Evolutionary conservation across 371 early-diverging fungal genomes (phyloP).

Genomic region (Catenaria anguillulae): DNA sequence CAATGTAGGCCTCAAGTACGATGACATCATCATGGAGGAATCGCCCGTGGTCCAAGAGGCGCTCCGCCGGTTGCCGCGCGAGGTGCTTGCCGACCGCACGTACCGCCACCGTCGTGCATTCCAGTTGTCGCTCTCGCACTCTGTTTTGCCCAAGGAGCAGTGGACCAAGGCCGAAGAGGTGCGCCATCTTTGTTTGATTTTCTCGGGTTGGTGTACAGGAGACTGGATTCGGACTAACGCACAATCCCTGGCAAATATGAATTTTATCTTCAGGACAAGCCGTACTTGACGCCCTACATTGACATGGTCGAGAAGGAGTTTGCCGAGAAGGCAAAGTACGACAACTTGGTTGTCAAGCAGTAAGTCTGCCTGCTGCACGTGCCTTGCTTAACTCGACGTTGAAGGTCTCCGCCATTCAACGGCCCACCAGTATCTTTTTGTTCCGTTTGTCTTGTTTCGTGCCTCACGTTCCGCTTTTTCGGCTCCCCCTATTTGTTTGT

Average conservation of each 20-base stretch:
- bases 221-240: too few species aligned
- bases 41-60: conserved; percentile 70
- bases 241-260: background rate
- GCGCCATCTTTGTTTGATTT: conserved; percentile 6
- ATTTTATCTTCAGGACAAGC: conserved; percentile 33
- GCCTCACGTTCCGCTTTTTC: too few species aligned
- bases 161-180: conserved; percentile 67
- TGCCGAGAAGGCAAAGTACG: conserved; percentile 44
- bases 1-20: conserved; percentile 75
- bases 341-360: conserved; percentile 5
- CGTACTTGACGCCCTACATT: conserved; percentile 74
- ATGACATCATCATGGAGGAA: conserved; percentile 84
- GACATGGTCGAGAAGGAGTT: conserved; percentile 68
- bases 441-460: too few species aligned
- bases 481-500: too few species aligned
- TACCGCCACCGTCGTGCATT: conserved; percentile 73
- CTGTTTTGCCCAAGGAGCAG: conserved; percentile 47
- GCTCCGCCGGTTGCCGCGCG: conserved; percentile 60
- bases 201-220: background rate
- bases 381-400: too few species aligned
- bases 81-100: conserved; percentile 55
- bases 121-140: conserved; percentile 57
- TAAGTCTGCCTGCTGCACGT: too few species aligned
- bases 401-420: too few species aligned
- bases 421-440: too few species aligned